Conservation (phyloP, 2,329 filamentous ascomycete species). For the Xylariaceae sp. region DNA sequence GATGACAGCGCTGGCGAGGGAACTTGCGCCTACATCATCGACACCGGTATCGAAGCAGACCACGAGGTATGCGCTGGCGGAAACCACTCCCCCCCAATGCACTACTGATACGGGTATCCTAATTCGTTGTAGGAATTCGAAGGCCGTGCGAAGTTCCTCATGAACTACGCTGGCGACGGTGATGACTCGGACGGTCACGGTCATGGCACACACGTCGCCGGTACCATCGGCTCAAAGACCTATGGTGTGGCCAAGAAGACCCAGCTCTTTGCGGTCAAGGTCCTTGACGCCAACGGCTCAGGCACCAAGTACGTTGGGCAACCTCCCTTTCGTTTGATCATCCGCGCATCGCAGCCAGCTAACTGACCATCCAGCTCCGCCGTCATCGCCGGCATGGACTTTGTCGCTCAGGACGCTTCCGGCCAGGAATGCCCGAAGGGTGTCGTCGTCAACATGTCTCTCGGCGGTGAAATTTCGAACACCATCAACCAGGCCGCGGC, state of each 20-base stretch:
- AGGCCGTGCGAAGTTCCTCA: slow-evolving; percentile 43
- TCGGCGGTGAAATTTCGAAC: slow-evolving; percentile 49
- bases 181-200: slow-evolving; percentile 43
- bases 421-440: slow-evolving; percentile 41
- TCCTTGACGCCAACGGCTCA: slow-evolving; percentile 40
- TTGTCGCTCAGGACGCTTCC: slow-evolving; percentile 48
- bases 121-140: slow-evolving; percentile 41
- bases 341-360: background rate
- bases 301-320: slow-evolving; percentile 35
- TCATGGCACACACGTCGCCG: slow-evolving; percentile 47
- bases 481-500: slow-evolving; percentile 55
- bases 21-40: slow-evolving; percentile 56
- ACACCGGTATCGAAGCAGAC: slow-evolving; percentile 54
- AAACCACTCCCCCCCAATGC: background rate
- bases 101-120: background rate
- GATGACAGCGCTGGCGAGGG: slow-evolving; percentile 46
- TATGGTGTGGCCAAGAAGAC: slow-evolving; percentile 52
- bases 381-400: slow-evolving; percentile 38
- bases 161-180: slow-evolving; percentile 33
- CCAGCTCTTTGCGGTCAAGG: slow-evolving; percentile 50
- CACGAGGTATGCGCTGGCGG: slow-evolving; percentile 40
- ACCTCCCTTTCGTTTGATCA: background rate
- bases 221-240: slow-evolving; percentile 41
- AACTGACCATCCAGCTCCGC: slow-evolving; percentile 22
- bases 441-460: slow-evolving; percentile 58